Conservation (phyloP, 805 yeast genomes). For the Debaryomyces maramus region DNA sequence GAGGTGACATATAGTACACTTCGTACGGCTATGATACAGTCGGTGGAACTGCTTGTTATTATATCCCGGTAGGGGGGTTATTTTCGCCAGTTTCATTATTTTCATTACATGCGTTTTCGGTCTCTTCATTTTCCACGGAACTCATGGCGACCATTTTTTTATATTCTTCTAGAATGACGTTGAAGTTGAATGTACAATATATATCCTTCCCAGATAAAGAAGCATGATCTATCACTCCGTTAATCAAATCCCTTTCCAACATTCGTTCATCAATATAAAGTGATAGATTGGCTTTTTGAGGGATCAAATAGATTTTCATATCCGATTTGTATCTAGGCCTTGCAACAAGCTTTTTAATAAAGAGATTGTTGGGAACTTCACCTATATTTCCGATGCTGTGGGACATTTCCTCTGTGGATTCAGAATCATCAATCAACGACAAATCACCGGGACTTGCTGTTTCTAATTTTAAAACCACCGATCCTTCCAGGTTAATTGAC, state of each 20-base stretch:
- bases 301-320: slow-evolving; percentile 61
- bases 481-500: slow-evolving; percentile 51
- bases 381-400: slow-evolving; percentile 40
- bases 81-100: no score
- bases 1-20: no score
- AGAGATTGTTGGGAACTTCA: slow-evolving; percentile 48
- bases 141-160: slow-evolving; percentile 7
- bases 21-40: no score
- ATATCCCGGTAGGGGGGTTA: no score
- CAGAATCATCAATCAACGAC: slow-evolving; percentile 51
- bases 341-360: slow-evolving; percentile 57
- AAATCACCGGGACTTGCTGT: slow-evolving; percentile 55
- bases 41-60: no score
- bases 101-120: neutral
- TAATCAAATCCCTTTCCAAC: slow-evolving; percentile 51
- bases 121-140: neutral
- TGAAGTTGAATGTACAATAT: slow-evolving; percentile 20
- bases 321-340: slow-evolving; percentile 62
- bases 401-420: slow-evolving; percentile 36
- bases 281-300: slow-evolving; percentile 35
- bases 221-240: slow-evolving; percentile 44
- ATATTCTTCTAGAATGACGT: slow-evolving; percentile 10
- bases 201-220: slow-evolving; percentile 16
- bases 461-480: slow-evolving; percentile 53
- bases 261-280: slow-evolving; percentile 50